Evolutionary conservation across 306 rosid genomes (phyloP), one percentile per base, ranked within the genome.

Genomic region (Pterocarpus santalinus): DNA sequence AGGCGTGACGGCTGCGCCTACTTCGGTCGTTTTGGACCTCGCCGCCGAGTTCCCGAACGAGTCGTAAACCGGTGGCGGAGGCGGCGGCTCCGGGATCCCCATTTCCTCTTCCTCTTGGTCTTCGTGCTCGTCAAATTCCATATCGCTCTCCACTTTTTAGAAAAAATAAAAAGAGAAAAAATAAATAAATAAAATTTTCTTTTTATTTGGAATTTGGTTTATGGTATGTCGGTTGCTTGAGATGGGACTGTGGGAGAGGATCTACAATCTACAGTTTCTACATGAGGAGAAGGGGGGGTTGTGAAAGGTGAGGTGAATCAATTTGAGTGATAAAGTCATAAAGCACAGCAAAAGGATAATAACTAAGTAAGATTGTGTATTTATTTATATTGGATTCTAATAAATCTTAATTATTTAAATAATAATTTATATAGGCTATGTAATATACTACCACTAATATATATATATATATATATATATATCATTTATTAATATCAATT

Each of bases 61-160:
- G 79, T 86, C 89, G 84, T 80, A 88, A 32, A 86, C 89, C 7
- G 82, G 90, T 1, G 87, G 90, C 60, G 84, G 63, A 8, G 83
- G 63, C 16, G 82, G 47, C 5, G 80, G 78, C 30, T 68, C 58
- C 8, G 91, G 85, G 58, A 84, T 78, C 22, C 82, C 90, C 78
- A 77, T 83, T 33, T 76, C 87, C 80, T 89, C 90, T 17, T 81
- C 82, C 55, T 90, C 94, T 49, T 85, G 88, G 67, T 89, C 87
- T 30, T 87, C 97, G 84, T 90, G 90, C 17, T 89, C 90, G 7
- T 88, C 92, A 65, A 91, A 92, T 32, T 92, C 98, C 98, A 94
- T 94, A 17, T 67, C 57, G 17, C 64, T 75, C 72, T 84, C 76
- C 76, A 51, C 51, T 49, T 63, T 65, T 5, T 76, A 8, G 58